phyloP scores from a whole-genome alignment of 2,329 filamentous ascomycete genomes.

The Amylocarpus encephaloides region DNA sequence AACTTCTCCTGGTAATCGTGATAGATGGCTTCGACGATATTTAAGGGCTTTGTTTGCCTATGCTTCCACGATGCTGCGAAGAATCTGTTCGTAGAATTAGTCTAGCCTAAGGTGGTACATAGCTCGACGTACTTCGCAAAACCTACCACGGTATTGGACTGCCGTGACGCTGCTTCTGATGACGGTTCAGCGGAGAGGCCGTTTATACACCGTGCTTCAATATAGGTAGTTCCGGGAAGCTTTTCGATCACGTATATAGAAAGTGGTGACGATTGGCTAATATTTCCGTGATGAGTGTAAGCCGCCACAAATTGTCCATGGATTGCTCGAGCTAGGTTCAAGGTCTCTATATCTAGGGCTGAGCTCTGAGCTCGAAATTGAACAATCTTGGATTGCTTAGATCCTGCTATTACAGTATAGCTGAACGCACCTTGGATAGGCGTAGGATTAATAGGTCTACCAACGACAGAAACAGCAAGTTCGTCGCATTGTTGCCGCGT shows the following conservation, averaged over 20 bases:
- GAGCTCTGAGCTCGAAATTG: neutral
- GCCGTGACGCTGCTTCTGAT: too few relatives aligned
- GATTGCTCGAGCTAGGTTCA: slow-evolving; percentile 7
- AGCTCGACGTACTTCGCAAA: too few relatives aligned
- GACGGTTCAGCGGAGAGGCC: too few relatives aligned
- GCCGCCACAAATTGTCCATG: slow-evolving; percentile 5
- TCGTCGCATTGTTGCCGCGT: slow-evolving; percentile 3
- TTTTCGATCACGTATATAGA: slow-evolving; percentile 7
- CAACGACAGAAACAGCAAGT: neutral
- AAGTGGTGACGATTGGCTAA: slow-evolving; percentile 4
- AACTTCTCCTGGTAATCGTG: too few relatives aligned
- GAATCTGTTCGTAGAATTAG: too few relatives aligned
- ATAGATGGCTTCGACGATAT: too few relatives aligned
- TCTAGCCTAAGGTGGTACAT: too few relatives aligned
- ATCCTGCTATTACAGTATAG: slow-evolving; percentile 3
- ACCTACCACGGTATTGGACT: too few relatives aligned
- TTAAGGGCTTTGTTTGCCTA: too few relatives aligned
- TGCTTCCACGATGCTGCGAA: too few relatives aligned
- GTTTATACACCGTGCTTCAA: too few relatives aligned
- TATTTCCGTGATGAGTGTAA: slow-evolving; percentile 10
- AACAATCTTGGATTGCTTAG: slow-evolving; percentile 1
- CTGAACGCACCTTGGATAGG: slow-evolving; percentile 1
- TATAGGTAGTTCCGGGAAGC: slow-evolving; percentile 2
- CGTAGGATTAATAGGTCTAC: neutral
- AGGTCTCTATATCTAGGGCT: slow-evolving; percentile 3